A percentile compares a stretch with the other conserved stretches of the same genome.
Conservation (phyloP, 306 rosid species). For the Cucurbita pepo region DNA sequence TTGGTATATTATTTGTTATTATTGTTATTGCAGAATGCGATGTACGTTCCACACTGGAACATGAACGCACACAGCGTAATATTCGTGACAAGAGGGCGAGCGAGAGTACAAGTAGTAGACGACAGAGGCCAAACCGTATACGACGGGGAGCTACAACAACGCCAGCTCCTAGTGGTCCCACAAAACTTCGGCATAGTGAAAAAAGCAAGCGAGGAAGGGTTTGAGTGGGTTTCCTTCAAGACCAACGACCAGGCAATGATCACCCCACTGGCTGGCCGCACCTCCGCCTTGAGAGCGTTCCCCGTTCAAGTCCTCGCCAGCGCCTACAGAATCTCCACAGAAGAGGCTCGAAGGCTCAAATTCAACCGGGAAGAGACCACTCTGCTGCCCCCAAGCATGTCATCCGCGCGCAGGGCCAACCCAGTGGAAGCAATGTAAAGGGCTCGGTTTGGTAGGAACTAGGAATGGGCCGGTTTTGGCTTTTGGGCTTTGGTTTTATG, state of each 20-base stretch:
- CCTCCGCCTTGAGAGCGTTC: constrained; percentile 11
- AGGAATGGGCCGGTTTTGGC: constrained; percentile 1
- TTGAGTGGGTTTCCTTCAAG: constrained; percentile 40
- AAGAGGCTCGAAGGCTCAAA: constrained; percentile 30
- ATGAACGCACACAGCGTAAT: constrained; percentile 26
- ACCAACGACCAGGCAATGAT: constrained; percentile 25
- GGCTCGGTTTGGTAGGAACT: background rate
- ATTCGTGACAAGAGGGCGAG: constrained; percentile 37
- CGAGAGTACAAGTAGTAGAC: constrained; percentile 35
- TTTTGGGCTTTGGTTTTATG: background rate
- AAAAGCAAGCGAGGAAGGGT: constrained; percentile 18
- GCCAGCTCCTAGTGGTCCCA: constrained; percentile 29
- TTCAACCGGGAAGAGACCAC: constrained; percentile 13
- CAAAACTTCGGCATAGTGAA: constrained; percentile 41
- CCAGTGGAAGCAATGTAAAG: background rate
- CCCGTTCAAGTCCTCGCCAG: constrained; percentile 31
- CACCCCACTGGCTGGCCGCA: constrained; percentile 26
- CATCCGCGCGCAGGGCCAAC: constrained; percentile 3
- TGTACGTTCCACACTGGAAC: constrained; percentile 49
- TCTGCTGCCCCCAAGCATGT: constrained; percentile 14
- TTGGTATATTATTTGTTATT: too few species aligned
- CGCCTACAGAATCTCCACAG: constrained; percentile 11
- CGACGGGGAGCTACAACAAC: constrained; percentile 21
- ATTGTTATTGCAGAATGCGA: constrained; percentile 23
- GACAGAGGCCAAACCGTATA: constrained; percentile 24